These are phyloP conservation scores for Podospora appendiculata DNA, from an alignment of 495 filamentous ascomycete genomes.

Conservation along the genomic window DNA sequence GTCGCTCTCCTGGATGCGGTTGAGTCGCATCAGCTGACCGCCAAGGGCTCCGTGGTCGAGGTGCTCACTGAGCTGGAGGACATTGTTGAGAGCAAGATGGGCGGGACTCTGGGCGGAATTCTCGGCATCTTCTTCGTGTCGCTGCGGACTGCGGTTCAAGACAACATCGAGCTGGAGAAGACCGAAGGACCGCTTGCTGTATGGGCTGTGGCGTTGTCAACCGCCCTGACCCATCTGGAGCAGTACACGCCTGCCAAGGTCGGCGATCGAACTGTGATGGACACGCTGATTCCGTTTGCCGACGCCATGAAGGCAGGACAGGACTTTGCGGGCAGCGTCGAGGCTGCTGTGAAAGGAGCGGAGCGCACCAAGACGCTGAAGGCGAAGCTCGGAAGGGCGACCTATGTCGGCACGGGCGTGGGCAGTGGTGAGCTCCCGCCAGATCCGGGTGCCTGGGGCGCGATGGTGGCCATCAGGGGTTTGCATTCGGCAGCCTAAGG, in stretches of 20 bases:
- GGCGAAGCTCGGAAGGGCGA: conserved; percentile 50
- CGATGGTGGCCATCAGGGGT: conserved; percentile 50
- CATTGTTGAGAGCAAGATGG: conserved; percentile 51
- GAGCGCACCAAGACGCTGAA: conserved; percentile 46
- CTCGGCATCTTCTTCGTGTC: conserved; percentile 53
- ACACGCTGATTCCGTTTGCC: conserved; percentile 51
- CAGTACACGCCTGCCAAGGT: conserved; percentile 42
- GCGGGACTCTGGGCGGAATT: conserved; percentile 54
- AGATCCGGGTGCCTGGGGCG: conserved; percentile 56
- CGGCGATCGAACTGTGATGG: conserved; percentile 48
- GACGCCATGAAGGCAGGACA: conserved; percentile 34
- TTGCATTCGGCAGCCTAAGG: conserved; percentile 20
- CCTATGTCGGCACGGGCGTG: conserved; percentile 45
- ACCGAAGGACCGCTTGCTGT: conserved; percentile 20
- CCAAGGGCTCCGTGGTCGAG: conserved; percentile 39
- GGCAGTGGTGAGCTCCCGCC: conserved; percentile 41
- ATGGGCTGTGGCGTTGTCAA: conserved; percentile 31
- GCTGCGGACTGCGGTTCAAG: conserved; percentile 39
- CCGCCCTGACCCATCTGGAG: conserved; percentile 34
- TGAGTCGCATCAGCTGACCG: conserved; percentile 21
- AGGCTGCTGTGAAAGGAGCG: conserved; percentile 45
- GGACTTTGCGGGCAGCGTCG: conserved; percentile 42
- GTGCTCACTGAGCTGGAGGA: conserved; percentile 47
- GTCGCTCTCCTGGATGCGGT: conserved; percentile 32
- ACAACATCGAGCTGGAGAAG: conserved; percentile 25